These are phyloP conservation scores for Omphalea diandra DNA, from an alignment of 441 rosid species.

Conservation along the genomic window DNA sequence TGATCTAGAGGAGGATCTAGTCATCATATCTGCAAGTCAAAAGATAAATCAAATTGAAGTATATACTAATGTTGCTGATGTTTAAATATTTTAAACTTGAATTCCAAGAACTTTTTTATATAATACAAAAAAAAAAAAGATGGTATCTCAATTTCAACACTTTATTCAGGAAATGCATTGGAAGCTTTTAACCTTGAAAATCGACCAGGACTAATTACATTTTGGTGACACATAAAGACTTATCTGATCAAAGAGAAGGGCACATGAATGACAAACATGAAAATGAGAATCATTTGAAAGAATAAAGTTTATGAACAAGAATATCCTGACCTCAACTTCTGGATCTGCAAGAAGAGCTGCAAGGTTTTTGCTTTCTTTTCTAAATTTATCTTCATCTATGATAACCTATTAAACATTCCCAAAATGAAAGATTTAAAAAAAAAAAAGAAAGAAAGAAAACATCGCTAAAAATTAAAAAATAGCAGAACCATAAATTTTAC, in stretches of 20 bases:
- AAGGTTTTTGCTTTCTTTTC: slow-evolving; percentile 70
- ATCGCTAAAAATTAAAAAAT: slow-evolving; percentile 14
- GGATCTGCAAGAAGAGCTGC: slow-evolving; percentile 96
- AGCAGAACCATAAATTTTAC: slow-evolving; percentile 6
- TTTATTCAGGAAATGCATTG: neutral
- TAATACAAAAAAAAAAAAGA: neutral
- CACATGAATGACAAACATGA: slow-evolving; percentile 1
- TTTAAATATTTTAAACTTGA: neutral
- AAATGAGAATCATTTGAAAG: neutral
- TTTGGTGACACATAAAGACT: neutral
- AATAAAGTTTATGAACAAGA: neutral
- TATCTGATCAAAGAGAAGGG: neutral
- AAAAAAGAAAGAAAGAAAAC: slow-evolving; percentile 13
- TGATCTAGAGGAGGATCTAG: neutral
- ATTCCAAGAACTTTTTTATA: neutral
- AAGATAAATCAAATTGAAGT: neutral
- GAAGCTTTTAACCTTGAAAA: no score
- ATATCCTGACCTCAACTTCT: slow-evolving; percentile 79
- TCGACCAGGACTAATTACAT: neutral
- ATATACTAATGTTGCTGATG: neutral
- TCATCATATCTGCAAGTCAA: neutral
- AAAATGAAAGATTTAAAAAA: slow-evolving; percentile 17
- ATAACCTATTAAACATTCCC: slow-evolving; percentile 38
- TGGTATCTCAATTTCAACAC: neutral
- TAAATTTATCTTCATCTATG: slow-evolving; percentile 74